Conservation (phyloP, 2,329 filamentous ascomycete genomes). For the Apiospora hydei region DNA sequence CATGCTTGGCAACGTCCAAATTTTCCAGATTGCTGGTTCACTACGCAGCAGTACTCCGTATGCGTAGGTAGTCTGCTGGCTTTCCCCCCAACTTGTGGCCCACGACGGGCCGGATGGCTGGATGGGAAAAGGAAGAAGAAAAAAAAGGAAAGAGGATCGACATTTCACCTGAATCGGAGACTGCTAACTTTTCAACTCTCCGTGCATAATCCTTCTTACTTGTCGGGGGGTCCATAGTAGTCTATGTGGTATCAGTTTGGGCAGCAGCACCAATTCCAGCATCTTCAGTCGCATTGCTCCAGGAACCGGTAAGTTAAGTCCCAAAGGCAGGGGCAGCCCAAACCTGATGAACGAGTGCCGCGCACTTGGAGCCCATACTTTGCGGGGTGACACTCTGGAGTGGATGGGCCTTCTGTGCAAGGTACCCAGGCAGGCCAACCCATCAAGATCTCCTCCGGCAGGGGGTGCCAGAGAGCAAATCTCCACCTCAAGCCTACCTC, state of each 20-base stretch:
- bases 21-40: background rate
- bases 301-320: background rate
- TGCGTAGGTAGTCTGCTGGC: background rate
- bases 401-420: slow-evolving; percentile 8
- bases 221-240: background rate
- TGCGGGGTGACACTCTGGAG: background rate
- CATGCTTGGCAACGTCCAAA: background rate
- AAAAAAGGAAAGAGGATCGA: background rate
- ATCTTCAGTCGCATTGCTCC: background rate
- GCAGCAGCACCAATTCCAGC: background rate
- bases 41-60: background rate
- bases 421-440: background rate
- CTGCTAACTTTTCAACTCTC: background rate
- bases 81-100: background rate
- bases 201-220: background rate
- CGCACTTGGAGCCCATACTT: slow-evolving; percentile 7
- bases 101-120: background rate
- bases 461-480: background rate
- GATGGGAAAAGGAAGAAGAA: background rate
- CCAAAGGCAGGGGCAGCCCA: background rate
- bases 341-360: background rate
- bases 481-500: slow-evolving; percentile 1
- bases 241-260: background rate
- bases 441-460: slow-evolving; percentile 1
- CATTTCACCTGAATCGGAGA: background rate